Evolutionary conservation across 2,329 filamentous ascomycete genomes (phyloP).

Genomic region (Fusarium sp.): DNA sequence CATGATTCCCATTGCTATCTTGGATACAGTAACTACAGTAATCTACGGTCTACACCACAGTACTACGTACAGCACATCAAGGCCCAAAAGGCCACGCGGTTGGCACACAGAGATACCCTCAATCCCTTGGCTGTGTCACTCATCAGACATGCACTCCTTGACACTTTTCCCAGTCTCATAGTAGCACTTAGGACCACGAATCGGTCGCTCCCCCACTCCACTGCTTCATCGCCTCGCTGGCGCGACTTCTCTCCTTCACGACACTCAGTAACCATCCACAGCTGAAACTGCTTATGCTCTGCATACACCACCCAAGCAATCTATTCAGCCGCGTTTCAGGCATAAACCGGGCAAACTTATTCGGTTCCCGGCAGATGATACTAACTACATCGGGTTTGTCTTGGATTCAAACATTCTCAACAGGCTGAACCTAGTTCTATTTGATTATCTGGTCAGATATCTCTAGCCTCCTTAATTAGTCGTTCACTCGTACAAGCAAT

Average conservation of each 20-base stretch:
- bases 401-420: slow-evolving; percentile 26
- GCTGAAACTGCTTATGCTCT: slow-evolving; percentile 1
- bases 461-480: slow-evolving; percentile 19
- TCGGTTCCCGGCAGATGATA: slow-evolving; percentile 28
- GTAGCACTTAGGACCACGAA: slow-evolving; percentile 7
- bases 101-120: slow-evolving; percentile 12
- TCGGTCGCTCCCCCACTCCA: background rate
- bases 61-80: background rate
- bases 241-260: slow-evolving; percentile 1
- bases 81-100: slow-evolving; percentile 20
- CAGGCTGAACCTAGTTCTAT: slow-evolving; percentile 26
- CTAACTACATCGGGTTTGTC: slow-evolving; percentile 39
- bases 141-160: slow-evolving; percentile 6
- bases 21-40: too few species aligned
- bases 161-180: slow-evolving; percentile 10
- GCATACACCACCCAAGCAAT: slow-evolving; percentile 11
- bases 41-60: too few species aligned
- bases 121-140: slow-evolving; percentile 4
- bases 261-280: background rate
- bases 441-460: slow-evolving; percentile 17
- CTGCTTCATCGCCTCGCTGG: slow-evolving; percentile 8
- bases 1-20: background rate
- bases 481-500: slow-evolving; percentile 36
- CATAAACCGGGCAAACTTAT: background rate
- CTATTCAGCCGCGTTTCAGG: slow-evolving; percentile 20